A percentile compares a stretch with the other conserved stretches of the same genome.
Evolutionary conservation across 2,329 filamentous ascomycete genomes (phyloP).

Genomic region (Aureobasidium leucospermi): DNA sequence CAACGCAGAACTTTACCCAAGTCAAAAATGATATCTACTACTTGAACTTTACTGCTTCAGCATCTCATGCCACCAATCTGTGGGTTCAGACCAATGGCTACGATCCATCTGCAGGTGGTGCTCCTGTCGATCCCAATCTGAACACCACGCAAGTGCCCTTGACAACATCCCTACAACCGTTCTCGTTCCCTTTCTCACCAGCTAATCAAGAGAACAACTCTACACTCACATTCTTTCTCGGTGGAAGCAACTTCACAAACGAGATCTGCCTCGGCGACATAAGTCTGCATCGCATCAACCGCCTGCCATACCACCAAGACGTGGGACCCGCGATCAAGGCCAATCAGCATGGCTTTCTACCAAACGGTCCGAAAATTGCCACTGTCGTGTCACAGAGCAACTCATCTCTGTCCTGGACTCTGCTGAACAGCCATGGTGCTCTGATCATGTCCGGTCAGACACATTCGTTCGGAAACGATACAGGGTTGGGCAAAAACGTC

Average conservation of each 20-base stretch:
- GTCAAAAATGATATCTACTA: constrained; percentile 15
- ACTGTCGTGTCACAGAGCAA: constrained; percentile 6
- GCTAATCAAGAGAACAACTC: constrained; percentile 14
- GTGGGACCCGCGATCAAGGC: constrained; percentile 12
- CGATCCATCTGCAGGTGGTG: constrained; percentile 11
- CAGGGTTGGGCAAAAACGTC: constrained; percentile 10
- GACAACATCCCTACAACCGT: neutral
- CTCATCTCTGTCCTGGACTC: constrained; percentile 4
- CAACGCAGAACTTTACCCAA: constrained; percentile 11
- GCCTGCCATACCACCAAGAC: constrained; percentile 12
- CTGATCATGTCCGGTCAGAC: neutral
- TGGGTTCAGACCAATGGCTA: constrained; percentile 10
- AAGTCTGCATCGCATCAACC: constrained; percentile 13
- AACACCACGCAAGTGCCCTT: constrained; percentile 11
- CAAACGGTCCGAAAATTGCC: constrained; percentile 13
- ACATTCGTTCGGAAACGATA: constrained; percentile 6
- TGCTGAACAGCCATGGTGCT: neutral
- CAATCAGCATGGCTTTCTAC: constrained; percentile 14
- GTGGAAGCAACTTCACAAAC: constrained; percentile 3
- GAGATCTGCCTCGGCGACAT: constrained; percentile 12
- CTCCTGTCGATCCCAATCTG: constrained; percentile 11
- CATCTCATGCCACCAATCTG: constrained; percentile 7
- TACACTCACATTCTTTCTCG: constrained; percentile 7
- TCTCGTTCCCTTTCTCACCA: constrained; percentile 12
- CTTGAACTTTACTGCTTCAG: constrained; percentile 15